A percentile compares a stretch with the other conserved stretches of the same genome.
Conservation (phyloP, 305 asterid genomes). For the Salvia sclarea region DNA sequence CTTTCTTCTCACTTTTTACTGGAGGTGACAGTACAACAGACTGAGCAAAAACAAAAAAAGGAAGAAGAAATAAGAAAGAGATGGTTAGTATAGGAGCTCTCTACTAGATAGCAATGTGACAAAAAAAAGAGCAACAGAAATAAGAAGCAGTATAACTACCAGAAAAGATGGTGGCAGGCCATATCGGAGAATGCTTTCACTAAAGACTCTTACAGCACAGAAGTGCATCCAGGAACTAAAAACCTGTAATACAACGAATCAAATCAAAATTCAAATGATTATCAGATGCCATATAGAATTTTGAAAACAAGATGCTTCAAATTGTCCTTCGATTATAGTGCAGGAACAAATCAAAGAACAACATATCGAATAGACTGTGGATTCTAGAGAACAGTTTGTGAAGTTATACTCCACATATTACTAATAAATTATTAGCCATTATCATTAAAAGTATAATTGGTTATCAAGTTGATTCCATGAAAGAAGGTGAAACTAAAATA, state of each 20-base stretch:
- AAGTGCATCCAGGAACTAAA: constrained; percentile 98
- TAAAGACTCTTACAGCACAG: constrained; percentile 86
- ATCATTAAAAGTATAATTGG: neutral
- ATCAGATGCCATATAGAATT: constrained; percentile 29
- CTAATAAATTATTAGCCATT: neutral
- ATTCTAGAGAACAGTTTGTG: neutral
- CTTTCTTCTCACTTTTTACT: constrained; percentile 70
- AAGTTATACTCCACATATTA: neutral
- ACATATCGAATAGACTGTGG: neutral
- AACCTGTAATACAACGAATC: constrained; percentile 53
- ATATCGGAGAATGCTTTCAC: constrained; percentile 88
- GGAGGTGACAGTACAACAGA: constrained; percentile 69
- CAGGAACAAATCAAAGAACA: neutral
- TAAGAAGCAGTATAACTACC: constrained; percentile 41
- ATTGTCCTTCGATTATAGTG: neutral
- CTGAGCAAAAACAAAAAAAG: constrained; percentile 38
- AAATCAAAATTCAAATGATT: constrained; percentile 25
- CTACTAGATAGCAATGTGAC: neutral
- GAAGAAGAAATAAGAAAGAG: neutral
- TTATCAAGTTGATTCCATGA: neutral
- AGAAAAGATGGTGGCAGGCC: constrained; percentile 85
- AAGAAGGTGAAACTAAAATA: neutral
- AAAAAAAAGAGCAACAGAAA: constrained; percentile 1
- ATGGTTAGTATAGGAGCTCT: constrained; percentile 11
- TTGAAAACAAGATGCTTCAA: neutral